Evolutionary conservation across 352 stramenopile species (phyloP).

Genomic region (Aphanomyces astaci): DNA sequence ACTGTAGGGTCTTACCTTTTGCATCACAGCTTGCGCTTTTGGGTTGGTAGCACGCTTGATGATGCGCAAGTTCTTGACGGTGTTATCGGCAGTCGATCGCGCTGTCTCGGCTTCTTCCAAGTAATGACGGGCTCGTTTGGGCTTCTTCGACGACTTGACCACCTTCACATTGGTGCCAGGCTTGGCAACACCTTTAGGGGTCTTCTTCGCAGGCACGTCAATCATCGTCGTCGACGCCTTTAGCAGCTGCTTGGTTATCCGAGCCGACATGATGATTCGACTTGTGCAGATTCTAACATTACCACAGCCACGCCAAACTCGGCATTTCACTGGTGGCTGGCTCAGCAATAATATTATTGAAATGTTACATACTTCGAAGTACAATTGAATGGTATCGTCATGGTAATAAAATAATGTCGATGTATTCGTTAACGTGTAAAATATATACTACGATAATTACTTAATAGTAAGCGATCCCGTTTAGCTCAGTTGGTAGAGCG

Average conservation of each 20-base stretch:
- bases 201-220: constrained; percentile 15
- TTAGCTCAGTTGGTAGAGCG: not conserved
- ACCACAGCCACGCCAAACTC: no score
- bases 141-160: constrained; percentile 8
- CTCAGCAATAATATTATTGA: not conserved
- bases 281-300: no score
- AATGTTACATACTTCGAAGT: no score
- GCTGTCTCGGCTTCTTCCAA: constrained; percentile 11
- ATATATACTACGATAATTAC: not conserved
- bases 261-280: constrained; percentile 18
- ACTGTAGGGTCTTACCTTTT: constrained; percentile 10
- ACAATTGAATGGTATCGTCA: no score
- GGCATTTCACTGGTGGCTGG: not conserved
- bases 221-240: not conserved
- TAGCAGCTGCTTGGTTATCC: constrained; percentile 21
- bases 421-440: not conserved
- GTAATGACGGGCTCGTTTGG: not conserved
- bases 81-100: constrained; percentile 15
- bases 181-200: not conserved
- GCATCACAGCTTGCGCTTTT: constrained; percentile 16
- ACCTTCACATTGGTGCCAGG: not conserved
- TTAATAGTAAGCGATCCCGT: no score
- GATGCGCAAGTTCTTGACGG: constrained; percentile 10
- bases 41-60: not conserved
- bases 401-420: not conserved